Evolutionary conservation across 2,329 filamentous ascomycete species (phyloP), one percentile per base, ranked within the genome.

Genomic region (Lojkania enalia): DNA sequence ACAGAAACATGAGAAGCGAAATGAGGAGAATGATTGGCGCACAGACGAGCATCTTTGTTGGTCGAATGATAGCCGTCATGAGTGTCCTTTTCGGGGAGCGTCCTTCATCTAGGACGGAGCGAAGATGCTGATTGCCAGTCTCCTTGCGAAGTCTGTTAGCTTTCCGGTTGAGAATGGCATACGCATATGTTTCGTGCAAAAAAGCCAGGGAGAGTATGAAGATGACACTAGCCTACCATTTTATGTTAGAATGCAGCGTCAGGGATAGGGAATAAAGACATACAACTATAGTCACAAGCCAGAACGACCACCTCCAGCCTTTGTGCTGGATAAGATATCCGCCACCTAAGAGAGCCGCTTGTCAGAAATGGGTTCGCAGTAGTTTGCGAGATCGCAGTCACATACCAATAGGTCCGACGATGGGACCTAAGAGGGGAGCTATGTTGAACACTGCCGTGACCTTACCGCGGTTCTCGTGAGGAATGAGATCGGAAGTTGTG

Each of bases 71-170:
- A 13, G 71, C 60, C 13, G 57, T 63, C 9, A 59, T 43, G 55
- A 75, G 39, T 7, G 25, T 37, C 6, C 18, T 15, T n/a, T n/a
- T 15, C 3, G 43, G 29, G 3, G 14, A 14, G 13, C 15, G 15
- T 11, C 19, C 19, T 20, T 14, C 13, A 3, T 42, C 11, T 53
- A 54, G 44, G 66, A 61, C 51, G 63, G 60, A 14, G 71, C 50
- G 20, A 1, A 44, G 48, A 86, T 87, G 91, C 77, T 84, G 92
- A 31, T 86, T 75, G 4, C 81, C 75, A 51, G 79, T 86, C 50
- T 89, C 82, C 63, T 27, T 25, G 16, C 20, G 35, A 11, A 46
- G n/a, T 11, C 21, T 20, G 2, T 16, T 5, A 11, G 43, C 18
- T 61, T 54, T 3, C 71, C 67, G 20, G 11, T 19, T 16, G 11